Percentiles rank a stretch among this genome's conserved stretches.
phyloP scores from a whole-genome alignment of 2,329 filamentous ascomycete genomes.

The Diaporthe nobilis region DNA sequence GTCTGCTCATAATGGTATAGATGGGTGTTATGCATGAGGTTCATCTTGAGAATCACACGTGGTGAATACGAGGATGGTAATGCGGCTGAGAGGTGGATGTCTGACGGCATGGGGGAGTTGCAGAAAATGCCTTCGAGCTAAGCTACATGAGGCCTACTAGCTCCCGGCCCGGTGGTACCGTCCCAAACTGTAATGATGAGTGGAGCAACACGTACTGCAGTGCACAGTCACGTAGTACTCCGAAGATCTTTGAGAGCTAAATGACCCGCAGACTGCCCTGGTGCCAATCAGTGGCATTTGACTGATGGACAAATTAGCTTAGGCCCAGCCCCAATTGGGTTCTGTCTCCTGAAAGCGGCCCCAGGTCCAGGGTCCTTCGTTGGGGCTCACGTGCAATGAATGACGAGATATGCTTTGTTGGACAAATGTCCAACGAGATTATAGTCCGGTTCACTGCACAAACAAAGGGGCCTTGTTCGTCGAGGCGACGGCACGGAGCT shows the following conservation, averaged over 20 bases:
- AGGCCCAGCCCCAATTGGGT: neutral
- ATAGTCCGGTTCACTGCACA: neutral
- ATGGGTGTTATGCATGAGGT: neutral
- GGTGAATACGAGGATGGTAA: constrained; percentile 8
- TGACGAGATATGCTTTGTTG: neutral
- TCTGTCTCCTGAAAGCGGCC: neutral
- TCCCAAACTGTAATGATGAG: constrained; percentile 24
- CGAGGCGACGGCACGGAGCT: neutral
- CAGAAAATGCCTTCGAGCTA: neutral
- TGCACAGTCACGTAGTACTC: constrained; percentile 14
- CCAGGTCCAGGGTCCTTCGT: neutral
- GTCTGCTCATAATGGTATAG: neutral
- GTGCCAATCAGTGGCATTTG: neutral
- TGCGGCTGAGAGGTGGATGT: constrained; percentile 6
- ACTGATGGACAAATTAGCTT: neutral
- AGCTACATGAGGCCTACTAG: neutral
- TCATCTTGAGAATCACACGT: neutral
- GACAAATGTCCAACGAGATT: neutral
- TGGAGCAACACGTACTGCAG: neutral
- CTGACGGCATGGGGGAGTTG: neutral
- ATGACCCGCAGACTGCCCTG: neutral
- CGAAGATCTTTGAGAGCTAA: neutral
- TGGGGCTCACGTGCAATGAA: neutral
- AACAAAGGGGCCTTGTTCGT: neutral
- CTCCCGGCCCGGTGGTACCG: constrained; percentile 29